Base-by-base conservation (phyloP, 345 rosid genomes). In the Gynandropsis gynandra region DNA sequence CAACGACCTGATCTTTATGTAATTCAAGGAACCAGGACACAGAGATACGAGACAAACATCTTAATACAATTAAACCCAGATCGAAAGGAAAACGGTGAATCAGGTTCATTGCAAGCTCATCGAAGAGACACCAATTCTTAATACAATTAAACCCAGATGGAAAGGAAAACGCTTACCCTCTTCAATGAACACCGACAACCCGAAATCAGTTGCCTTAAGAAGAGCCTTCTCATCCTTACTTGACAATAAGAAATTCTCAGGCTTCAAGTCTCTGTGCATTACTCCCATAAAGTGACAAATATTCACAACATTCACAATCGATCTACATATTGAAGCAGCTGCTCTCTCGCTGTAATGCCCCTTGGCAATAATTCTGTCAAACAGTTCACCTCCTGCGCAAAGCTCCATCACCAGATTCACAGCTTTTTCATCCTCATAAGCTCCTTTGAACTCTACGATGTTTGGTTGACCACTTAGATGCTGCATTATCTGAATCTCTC, bases 201-300 rank as follows among this genome's bases (percentile, higher is more conserved):
- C 89, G 37, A 89, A 89, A 74, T 85, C 95, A 4, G 95, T 85
- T 20, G 95, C 87, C 67, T 89, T 85, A 41, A 89, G 53, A 33
- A 45, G 63, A 0, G 93, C 87, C 32, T 65, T 74, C 62, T 82
- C 87, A 49, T 57, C 80, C 71, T 76, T 77, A 52, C 78, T 79
- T 36, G 85, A 54, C 14, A 89, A 59, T 76, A 89, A 72, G 83
- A 89, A 85, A 71, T 89, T 89, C 82, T 85, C 97, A 9, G 95
- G 97, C 80, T 89, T 89, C 42, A 88, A 80, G 56, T 88, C 95
- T 56, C 89, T 80, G 52, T 84, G 96, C 76, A 84, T 70, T 49
- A 88, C 97, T 27, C 95, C 95, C 92, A 85, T 82, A 54, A 80
- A 85, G 68, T 89, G 95, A 37, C 95, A 89, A 41, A 77, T 77